Evolutionary conservation across 179 eudicot genomes (phyloP).

Genomic region (Beta macrorhiza): DNA sequence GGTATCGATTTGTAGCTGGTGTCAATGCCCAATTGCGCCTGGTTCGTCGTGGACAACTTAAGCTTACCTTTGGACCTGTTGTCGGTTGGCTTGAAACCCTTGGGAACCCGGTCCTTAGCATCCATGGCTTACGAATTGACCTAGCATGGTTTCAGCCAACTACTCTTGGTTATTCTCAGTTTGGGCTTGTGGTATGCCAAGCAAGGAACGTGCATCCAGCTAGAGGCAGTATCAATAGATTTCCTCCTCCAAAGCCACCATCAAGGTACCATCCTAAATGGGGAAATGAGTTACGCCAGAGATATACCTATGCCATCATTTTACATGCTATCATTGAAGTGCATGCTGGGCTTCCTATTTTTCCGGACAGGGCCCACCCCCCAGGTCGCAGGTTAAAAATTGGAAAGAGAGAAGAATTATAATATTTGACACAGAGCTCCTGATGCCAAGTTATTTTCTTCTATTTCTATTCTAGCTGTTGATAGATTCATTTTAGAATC

Average conservation of each 20-base stretch:
- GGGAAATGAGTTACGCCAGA: too few relatives aligned
- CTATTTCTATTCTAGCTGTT: background rate
- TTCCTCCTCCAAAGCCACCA: conserved; percentile 26
- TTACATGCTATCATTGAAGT: background rate
- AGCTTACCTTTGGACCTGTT: conserved; percentile 53
- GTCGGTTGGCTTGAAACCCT: conserved; percentile 76
- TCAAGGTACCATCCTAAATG: conserved; percentile 28
- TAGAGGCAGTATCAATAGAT: conserved; percentile 17
- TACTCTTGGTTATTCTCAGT: conserved; percentile 71
- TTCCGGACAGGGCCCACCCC: background rate
- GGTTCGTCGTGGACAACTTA: conserved; percentile 67
- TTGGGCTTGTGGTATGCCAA: conserved; percentile 64
- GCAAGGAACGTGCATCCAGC: conserved; percentile 31
- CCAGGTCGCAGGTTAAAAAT: background rate
- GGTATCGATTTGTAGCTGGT: conserved; percentile 92
- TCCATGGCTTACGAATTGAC: conserved; percentile 65
- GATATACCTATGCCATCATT: too few relatives aligned
- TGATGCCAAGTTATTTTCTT: background rate
- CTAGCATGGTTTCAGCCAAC: conserved; percentile 78
- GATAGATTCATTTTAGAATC: background rate
- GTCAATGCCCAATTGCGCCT: conserved; percentile 90
- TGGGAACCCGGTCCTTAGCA: conserved; percentile 62
- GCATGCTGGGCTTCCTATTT: background rate
- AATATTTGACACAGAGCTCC: background rate
- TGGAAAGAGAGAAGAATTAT: too few relatives aligned